These are phyloP conservation scores for Chrysopogon serrulatus DNA, from an alignment of 176 grass and related monocot genomes.

Conservation along the genomic window DNA sequence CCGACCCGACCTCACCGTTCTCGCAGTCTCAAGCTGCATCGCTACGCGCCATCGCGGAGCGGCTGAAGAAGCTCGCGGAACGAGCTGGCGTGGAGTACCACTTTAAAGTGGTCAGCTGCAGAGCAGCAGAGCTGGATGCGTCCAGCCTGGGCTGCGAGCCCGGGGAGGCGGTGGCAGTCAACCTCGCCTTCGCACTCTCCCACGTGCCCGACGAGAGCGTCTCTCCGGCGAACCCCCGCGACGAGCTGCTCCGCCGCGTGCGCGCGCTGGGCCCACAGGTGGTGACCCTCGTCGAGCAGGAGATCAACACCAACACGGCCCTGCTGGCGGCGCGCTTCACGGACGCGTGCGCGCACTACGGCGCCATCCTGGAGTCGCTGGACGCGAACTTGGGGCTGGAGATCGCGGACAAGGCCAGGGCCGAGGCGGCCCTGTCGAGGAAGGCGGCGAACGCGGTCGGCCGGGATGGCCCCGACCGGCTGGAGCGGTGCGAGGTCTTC, in stretches of 20 bases:
- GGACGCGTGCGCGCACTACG: conserved; percentile 64
- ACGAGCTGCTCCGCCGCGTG: conserved; percentile 83
- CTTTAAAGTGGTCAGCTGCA: conserved; percentile 51
- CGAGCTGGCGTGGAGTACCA: conserved; percentile 40
- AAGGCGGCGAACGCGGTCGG: conserved; percentile 67
- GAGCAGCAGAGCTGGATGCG: conserved; percentile 50
- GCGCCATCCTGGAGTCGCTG: conserved; percentile 70
- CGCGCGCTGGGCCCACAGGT: conserved; percentile 62
- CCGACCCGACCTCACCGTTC: conserved; percentile 70
- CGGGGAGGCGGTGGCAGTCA: conserved; percentile 70
- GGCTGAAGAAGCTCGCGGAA: conserved; percentile 53
- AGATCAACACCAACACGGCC: conserved; percentile 84
- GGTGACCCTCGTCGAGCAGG: conserved; percentile 74
- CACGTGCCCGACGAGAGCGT: conserved; percentile 87
- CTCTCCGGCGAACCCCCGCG: conserved; percentile 80
- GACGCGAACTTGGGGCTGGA: conserved; percentile 35
- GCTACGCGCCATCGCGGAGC: conserved; percentile 30
- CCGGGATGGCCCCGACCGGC: conserved; percentile 61
- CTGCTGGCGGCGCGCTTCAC: conserved; percentile 64
- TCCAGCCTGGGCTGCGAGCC: conserved; percentile 47
- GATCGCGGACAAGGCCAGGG: conserved; percentile 23
- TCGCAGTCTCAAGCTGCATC: neutral
- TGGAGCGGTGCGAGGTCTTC: conserved; percentile 85
- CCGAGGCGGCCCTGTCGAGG: conserved; percentile 52
- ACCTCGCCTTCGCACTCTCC: conserved; percentile 77